Conservation (phyloP, 169 alveolate genomes). For the Babesia bigemina region DNA sequence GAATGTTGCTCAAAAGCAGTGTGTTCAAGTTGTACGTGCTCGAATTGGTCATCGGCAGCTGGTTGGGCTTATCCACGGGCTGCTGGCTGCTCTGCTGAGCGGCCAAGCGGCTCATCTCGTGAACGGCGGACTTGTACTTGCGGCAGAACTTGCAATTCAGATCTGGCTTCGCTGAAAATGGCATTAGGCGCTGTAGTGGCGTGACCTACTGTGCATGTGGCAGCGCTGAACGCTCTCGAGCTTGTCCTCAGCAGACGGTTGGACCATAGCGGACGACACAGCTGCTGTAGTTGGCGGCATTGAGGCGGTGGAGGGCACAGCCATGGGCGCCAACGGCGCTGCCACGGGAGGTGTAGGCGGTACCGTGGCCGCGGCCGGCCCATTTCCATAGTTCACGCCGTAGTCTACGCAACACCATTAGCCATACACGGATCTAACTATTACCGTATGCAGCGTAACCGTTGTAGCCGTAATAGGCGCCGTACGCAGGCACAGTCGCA, state of each 20-base stretch:
- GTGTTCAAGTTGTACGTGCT: constrained; percentile 74
- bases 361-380: no score
- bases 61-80: constrained; percentile 45
- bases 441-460: neutral
- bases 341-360: no score
- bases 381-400: neutral
- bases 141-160: constrained; percentile 68
- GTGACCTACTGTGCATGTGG: constrained; percentile 63
- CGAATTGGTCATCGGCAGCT: constrained; percentile 70
- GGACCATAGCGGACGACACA: neutral
- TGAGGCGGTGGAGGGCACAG: neutral
- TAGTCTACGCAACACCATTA: neutral
- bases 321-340: neutral
- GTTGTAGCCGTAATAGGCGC: neutral
- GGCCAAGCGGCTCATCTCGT: constrained; percentile 58
- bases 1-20: constrained; percentile 73
- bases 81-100: constrained; percentile 15
- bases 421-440: neutral
- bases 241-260: neutral
- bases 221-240: constrained; percentile 63
- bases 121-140: constrained; percentile 67
- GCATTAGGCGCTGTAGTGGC: no score
- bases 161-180: constrained; percentile 53
- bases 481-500: neutral
- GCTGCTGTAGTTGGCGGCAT: neutral